Conservation (phyloP, 495 filamentous ascomycete genomes). For the Neurospora sp. region DNA sequence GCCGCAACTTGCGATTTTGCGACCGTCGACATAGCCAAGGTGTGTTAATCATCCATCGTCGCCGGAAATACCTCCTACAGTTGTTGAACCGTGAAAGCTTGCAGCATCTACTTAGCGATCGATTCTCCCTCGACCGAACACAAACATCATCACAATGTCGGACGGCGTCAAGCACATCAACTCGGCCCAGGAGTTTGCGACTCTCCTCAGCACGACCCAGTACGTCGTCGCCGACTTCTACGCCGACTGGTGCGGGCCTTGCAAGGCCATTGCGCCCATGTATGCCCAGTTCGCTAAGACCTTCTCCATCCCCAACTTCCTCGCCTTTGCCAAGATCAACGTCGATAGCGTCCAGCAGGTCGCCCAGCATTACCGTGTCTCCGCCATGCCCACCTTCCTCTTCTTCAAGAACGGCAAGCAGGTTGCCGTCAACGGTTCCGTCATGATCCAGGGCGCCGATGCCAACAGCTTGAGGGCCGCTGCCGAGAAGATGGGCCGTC, state of each 20-base stretch:
- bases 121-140: neutral
- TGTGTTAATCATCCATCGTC: neutral
- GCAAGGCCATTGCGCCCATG: conserved; percentile 53
- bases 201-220: conserved; percentile 28
- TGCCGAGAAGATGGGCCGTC: conserved; percentile 18
- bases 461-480: conserved; percentile 10
- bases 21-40: neutral
- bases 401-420: conserved; percentile 71
- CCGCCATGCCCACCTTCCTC: conserved; percentile 77
- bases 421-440: conserved; percentile 54
- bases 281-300: conserved; percentile 42
- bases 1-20: neutral
- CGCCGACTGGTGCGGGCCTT: conserved; percentile 60
- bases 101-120: neutral
- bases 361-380: conserved; percentile 37
- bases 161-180: conserved; percentile 23
- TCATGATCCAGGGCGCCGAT: conserved; percentile 21
- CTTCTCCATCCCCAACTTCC: conserved; percentile 34
- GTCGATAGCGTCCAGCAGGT: conserved; percentile 44
- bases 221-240: conserved; percentile 45
- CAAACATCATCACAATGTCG: conserved; percentile 9
- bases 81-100: neutral
- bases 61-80: neutral
- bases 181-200: conserved; percentile 27
- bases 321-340: conserved; percentile 52